Percentiles rank a stretch among this genome's conserved stretches.
Evolutionary conservation across 441 rosid species (phyloP).

Genomic region (Adansonia grandidieri): DNA sequence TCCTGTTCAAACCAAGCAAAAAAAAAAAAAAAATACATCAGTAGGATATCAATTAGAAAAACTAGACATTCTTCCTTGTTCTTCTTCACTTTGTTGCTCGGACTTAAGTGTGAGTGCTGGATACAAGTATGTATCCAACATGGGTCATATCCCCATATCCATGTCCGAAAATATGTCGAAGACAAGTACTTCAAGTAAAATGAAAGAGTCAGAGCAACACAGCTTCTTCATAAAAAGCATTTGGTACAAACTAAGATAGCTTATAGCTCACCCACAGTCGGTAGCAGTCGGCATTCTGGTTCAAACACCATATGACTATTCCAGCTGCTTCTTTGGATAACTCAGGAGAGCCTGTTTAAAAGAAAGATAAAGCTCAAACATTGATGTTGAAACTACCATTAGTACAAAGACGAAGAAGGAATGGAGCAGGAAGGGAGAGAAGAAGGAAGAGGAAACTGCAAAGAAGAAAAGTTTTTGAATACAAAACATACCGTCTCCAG

Average conservation of each 20-base stretch:
- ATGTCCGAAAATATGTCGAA: no score
- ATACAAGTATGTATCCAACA: no score
- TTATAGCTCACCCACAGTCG: conserved; percentile 76
- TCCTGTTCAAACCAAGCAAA: conserved; percentile 49
- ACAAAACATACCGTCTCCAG: conserved; percentile 71
- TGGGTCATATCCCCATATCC: no score
- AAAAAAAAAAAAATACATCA: neutral
- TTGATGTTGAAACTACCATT: neutral
- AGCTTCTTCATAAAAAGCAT: conserved; percentile 3
- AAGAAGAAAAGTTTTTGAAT: conserved; percentile 6
- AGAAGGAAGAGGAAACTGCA: neutral
- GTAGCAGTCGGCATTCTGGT: conserved; percentile 75
- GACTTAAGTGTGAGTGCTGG: no score
- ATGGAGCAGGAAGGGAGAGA: neutral
- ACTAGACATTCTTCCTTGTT: neutral
- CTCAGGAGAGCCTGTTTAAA: conserved; percentile 54
- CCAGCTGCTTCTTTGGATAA: conserved; percentile 77
- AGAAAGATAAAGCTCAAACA: conserved; percentile 13
- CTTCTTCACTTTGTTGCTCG: no score
- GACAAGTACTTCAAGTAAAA: no score
- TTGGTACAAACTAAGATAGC: conserved; percentile 29
- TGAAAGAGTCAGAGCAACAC: no score
- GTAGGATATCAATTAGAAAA: neutral
- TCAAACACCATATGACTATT: conserved; percentile 73
- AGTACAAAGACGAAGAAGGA: neutral